Conservation (phyloP, 2,329 filamentous ascomycete species). For the Fusarium sp. region DNA sequence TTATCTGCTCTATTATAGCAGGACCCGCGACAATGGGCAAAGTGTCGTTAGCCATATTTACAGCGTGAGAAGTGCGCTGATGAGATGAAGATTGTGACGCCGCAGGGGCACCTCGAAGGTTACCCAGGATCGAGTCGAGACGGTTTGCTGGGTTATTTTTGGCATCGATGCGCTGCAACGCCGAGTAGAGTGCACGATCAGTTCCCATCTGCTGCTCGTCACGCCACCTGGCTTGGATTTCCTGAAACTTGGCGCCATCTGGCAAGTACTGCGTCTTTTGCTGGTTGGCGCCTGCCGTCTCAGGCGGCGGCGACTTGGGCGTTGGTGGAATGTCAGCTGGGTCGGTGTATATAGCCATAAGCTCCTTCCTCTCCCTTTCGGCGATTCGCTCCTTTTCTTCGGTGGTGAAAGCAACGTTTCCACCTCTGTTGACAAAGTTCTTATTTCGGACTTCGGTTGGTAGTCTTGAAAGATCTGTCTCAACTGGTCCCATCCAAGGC, state of each 20-base stretch:
- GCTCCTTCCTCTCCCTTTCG: slow-evolving; percentile 67
- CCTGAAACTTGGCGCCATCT: slow-evolving; percentile 56
- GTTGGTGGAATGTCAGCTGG: slow-evolving; percentile 65
- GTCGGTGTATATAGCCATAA: slow-evolving; percentile 70
- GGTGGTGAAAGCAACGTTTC: slow-evolving; percentile 62
- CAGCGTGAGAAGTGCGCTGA: slow-evolving; percentile 18
- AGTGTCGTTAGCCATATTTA: slow-evolving; percentile 34
- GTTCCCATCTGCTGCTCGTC: slow-evolving; percentile 60
- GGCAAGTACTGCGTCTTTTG: slow-evolving; percentile 53
- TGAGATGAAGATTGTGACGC: slow-evolving; percentile 27
- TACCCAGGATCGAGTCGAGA: slow-evolving; percentile 55
- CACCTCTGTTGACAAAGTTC: slow-evolving; percentile 66
- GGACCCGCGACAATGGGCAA: slow-evolving; percentile 49
- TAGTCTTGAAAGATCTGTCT: slow-evolving; percentile 60
- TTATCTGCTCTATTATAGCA: slow-evolving; percentile 55
- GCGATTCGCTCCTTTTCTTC: slow-evolving; percentile 66
- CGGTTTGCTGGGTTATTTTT: slow-evolving; percentile 52
- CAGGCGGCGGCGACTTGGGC: slow-evolving; percentile 63
- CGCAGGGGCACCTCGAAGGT: slow-evolving; percentile 44
- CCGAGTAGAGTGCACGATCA: slow-evolving; percentile 56
- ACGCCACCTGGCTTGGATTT: slow-evolving; percentile 61
- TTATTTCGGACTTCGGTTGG: slow-evolving; percentile 59
- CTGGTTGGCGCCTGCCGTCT: slow-evolving; percentile 42
- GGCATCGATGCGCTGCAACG: slow-evolving; percentile 56
- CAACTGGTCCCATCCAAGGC: slow-evolving; percentile 62